phyloP scores from a whole-genome alignment of 805 yeast genomes.

The Wickerhamomyces alni region DNA sequence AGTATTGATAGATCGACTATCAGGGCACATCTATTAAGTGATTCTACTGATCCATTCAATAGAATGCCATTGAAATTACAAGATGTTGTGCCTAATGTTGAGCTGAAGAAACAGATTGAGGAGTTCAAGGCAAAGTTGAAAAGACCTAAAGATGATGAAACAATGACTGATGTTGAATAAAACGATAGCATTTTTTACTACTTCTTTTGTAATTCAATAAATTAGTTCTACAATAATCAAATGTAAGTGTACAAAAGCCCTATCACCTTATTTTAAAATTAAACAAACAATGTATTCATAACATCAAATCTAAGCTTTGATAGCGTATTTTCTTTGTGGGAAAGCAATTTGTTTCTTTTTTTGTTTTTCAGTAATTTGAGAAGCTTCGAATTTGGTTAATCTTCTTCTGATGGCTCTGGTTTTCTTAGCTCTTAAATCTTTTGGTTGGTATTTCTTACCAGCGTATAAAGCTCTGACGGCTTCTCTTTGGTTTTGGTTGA shows the following conservation, averaged over 20 bases:
- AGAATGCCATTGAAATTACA: constrained; percentile 86
- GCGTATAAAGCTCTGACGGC: constrained; percentile 92
- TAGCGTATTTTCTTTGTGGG: constrained; percentile 98
- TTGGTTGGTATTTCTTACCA: constrained; percentile 94
- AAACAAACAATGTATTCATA: constrained; percentile 6
- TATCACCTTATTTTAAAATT: constrained; percentile 22
- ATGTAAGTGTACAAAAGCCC: constrained; percentile 12
- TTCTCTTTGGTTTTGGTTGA: constrained; percentile 95
- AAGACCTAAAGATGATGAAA: constrained; percentile 7
- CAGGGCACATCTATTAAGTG: constrained; percentile 88
- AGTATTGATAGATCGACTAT: constrained; percentile 87
- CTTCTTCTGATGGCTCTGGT: constrained; percentile 99
- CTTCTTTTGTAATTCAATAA: too few relatives aligned
- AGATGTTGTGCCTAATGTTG: constrained; percentile 77
- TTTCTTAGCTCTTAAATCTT: constrained; percentile 98
- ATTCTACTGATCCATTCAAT: constrained; percentile 95
- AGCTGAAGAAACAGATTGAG: constrained; percentile 54
- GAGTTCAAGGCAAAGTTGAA: constrained; percentile 30
- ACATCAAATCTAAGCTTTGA: constrained; percentile 74
- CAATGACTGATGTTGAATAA: constrained; percentile 14
- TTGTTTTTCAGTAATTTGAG: constrained; percentile 79
- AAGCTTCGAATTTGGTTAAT: constrained; percentile 82
- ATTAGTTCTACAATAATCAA: background rate
- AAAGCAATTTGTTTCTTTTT: constrained; percentile 88
- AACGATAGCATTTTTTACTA: too few relatives aligned